phyloP scores from a whole-genome alignment of 257 asterid genomes.

The Phtheirospermum japonicum region DNA sequence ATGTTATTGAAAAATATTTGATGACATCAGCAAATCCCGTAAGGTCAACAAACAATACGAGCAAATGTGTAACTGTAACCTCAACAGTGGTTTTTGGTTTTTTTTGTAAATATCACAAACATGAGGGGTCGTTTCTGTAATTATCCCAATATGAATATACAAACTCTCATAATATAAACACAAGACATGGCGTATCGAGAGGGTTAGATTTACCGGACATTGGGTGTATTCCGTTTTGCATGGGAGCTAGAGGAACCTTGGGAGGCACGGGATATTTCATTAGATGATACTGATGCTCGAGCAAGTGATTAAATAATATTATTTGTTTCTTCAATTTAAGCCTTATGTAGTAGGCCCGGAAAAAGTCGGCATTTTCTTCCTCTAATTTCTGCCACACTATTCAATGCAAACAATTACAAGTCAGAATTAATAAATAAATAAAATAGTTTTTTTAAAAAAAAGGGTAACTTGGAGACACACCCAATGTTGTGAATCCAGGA shows the following conservation, averaged over 20 bases:
- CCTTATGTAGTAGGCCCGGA: constrained; percentile 88
- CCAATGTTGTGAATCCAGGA: constrained; percentile 96
- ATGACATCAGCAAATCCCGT: too few species aligned
- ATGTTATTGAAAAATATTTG: too few species aligned
- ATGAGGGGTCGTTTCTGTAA: too few species aligned
- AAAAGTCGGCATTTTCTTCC: constrained; percentile 94
- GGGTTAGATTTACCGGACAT: constrained; percentile 65
- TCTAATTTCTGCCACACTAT: constrained; percentile 97
- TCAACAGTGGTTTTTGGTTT: too few species aligned
- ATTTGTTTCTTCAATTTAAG: constrained; percentile 95
- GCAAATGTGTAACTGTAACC: too few species aligned
- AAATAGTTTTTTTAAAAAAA: too few species aligned
- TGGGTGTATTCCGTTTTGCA: constrained; percentile 80
- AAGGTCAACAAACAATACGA: too few species aligned
- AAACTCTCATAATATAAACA: neutral
- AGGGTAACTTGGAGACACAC: constrained; percentile 36
- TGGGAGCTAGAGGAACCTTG: constrained; percentile 78
- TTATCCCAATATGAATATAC: neutral
- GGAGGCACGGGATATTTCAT: constrained; percentile 81
- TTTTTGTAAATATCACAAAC: too few species aligned
- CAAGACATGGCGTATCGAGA: neutral
- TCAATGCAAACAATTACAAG: constrained; percentile 12
- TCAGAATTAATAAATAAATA: neutral
- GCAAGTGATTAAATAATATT: constrained; percentile 80
- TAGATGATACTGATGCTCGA: constrained; percentile 76